A percentile compares a stretch with the other conserved stretches of the same genome.
phyloP scores from a whole-genome alignment of 495 filamentous ascomycete species.

The Wilcoxina mikolae region DNA sequence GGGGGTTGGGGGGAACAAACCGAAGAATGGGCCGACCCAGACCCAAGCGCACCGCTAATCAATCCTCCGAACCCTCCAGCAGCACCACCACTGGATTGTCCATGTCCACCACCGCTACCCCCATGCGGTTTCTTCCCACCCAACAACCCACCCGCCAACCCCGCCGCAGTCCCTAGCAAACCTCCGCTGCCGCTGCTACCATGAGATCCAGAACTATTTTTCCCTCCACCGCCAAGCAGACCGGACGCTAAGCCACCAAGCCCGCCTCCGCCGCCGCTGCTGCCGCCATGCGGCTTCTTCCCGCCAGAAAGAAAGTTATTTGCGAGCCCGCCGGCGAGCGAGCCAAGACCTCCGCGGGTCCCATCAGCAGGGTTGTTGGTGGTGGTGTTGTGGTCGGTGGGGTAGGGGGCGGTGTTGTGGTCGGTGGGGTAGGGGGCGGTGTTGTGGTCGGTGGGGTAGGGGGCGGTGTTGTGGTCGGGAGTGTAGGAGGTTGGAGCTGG shows the following conservation, averaged over 20 bases:
- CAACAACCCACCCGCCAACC: constrained; percentile 22
- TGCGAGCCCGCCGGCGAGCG: constrained; percentile 22
- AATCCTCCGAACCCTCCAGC: constrained; percentile 17
- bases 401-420: not conserved
- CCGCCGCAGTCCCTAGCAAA: constrained; percentile 21
- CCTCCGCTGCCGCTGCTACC: constrained; percentile 12
- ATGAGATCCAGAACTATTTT: not conserved
- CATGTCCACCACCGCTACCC: constrained; percentile 6
- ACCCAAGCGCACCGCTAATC: constrained; percentile 17
- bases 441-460: not conserved
- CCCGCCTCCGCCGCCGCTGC: constrained; percentile 17
- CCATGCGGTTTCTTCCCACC: constrained; percentile 12
- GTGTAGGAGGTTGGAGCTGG: not conserved
- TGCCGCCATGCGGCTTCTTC: constrained; percentile 9
- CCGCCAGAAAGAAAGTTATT: constrained; percentile 22
- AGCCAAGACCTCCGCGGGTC: constrained; percentile 11
- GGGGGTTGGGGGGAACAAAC: not conserved
- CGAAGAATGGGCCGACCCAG: constrained; percentile 4
- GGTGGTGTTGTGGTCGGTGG: not conserved
- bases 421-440: not conserved
- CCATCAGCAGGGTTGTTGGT: not conserved
- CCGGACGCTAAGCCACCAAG: constrained; percentile 19
- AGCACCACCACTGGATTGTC: constrained; percentile 6
- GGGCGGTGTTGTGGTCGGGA: not conserved
- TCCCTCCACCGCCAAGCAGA: constrained; percentile 21